Conservation (phyloP, 805 yeast species). For the Lipomyces yamadae region DNA sequence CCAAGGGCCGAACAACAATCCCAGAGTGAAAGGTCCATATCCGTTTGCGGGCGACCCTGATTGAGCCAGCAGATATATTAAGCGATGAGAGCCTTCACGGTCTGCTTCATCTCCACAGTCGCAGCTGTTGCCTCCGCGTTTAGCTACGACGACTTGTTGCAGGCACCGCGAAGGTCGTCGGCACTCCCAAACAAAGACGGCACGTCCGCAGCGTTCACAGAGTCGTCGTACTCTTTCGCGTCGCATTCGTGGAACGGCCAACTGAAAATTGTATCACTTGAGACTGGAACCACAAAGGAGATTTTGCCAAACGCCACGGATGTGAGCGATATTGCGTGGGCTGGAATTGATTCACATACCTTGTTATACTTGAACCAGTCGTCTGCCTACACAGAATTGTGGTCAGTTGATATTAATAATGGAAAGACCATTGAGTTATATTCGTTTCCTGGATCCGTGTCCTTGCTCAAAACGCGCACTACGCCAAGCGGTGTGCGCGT, state of each 20-base stretch:
- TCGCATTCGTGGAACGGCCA: slow-evolving; percentile 17
- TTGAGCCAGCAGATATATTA: not conserved
- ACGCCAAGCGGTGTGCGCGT: slow-evolving; percentile 30
- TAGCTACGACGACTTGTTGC: slow-evolving; percentile 31
- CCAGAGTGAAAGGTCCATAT: too few species aligned
- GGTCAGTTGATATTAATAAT: slow-evolving; percentile 22
- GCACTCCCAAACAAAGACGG: slow-evolving; percentile 32
- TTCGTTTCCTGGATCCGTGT: slow-evolving; percentile 32
- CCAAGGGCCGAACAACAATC: too few species aligned
- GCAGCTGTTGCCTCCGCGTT: slow-evolving; percentile 16
- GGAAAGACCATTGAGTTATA: slow-evolving; percentile 11
- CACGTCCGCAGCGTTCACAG: slow-evolving; percentile 27
- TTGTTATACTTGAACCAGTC: slow-evolving; percentile 30
- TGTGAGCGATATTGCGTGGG: slow-evolving; percentile 34
- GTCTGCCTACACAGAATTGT: slow-evolving; percentile 25
- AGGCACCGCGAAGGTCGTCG: slow-evolving; percentile 34
- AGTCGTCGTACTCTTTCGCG: slow-evolving; percentile 28
- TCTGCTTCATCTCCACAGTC: not conserved
- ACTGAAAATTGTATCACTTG: slow-evolving; percentile 17
- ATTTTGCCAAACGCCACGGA: slow-evolving; percentile 25
- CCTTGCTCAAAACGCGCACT: slow-evolving; percentile 21
- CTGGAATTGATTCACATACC: slow-evolving; percentile 26
- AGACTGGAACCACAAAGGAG: slow-evolving; percentile 11
- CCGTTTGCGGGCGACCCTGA: too few species aligned
- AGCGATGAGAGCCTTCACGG: not conserved